A percentile compares a stretch with the other conserved stretches of the same genome.
phyloP scores from a whole-genome alignment of 2,329 filamentous ascomycete genomes.

The Fusarium pseudocircinatum region DNA sequence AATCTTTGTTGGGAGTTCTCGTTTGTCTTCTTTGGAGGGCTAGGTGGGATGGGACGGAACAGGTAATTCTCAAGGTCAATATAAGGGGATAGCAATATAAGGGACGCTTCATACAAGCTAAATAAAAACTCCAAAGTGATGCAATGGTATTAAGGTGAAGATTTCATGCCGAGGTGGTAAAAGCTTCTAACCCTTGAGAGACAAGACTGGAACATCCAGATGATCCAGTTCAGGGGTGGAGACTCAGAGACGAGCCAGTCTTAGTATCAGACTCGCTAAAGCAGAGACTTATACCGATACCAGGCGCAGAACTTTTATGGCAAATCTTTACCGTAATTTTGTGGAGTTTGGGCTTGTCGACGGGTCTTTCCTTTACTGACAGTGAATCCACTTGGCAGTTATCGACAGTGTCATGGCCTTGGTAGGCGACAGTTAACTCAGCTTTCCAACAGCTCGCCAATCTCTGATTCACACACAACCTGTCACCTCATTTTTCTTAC shows the following conservation, averaged over 20 bases:
- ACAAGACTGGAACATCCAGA: background rate
- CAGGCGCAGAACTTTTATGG: rapidly evolving
- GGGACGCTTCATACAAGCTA: no score
- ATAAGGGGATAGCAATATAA: background rate
- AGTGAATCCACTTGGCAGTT: background rate
- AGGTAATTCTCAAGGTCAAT: background rate
- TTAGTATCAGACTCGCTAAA: background rate
- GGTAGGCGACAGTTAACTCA: background rate
- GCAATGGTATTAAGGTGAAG: rapidly evolving
- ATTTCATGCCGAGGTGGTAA: rapidly evolving
- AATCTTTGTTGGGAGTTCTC: background rate
- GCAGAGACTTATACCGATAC: background rate
- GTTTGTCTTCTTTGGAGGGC: background rate
- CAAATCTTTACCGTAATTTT: no score
- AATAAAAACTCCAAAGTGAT: no score
- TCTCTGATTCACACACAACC: background rate
- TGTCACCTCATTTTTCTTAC: no score
- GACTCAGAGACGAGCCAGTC: background rate
- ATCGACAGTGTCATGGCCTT: background rate
- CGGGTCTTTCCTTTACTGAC: background rate
- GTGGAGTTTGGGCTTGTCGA: no score
- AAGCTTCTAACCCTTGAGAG: no score
- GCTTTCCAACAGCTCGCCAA: no score
- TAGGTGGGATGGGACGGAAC: no score
- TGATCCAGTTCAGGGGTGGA: background rate